Base-by-base conservation (phyloP, 768 basidiomycete genomes). In the Cystofilobasidium bisporidii region DNA sequence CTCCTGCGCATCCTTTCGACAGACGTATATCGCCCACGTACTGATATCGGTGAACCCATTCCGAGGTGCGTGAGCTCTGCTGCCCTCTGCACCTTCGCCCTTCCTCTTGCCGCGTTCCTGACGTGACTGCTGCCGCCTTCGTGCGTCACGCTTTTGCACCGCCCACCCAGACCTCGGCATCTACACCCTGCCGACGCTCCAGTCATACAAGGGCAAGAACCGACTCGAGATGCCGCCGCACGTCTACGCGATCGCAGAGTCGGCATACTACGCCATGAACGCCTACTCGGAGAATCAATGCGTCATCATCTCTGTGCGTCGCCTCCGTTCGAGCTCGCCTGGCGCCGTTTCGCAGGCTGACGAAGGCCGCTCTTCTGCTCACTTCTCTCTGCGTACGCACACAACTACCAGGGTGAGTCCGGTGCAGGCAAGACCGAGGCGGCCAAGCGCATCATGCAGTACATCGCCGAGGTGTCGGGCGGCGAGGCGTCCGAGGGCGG, bases 1-100 rank as follows among this genome's bases (percentile, higher is more conserved):
- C 3, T 26, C 48, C 40, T 41, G 33, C 26, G 9, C n/a, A 26
- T 36, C 30, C 24, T 33, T 1, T 36, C 24, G 20, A 17, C 70
- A 80, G 80, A 98, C 96, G 11, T 99, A 98, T 77, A 98, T 99
- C 78, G 96, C 96, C n/a, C 81, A 87, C 72, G 96, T 99, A 32
- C 78, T 99, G 72, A 94, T 99, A 73, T 99, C 96, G n/a, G 96
- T 99, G 72, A 99, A 98, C 79, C 96, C 96, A 6, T 98, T 98
- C 80, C 82, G 83, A 85, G 91, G 92, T 89, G 74, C 72, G 76
- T 38, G 41, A 20, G 40, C 55, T 22, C 36, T 36, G 36, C n/a
- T 60, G 20, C 69, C n/a, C 40, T 60, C 38, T 55, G n/a, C n/a
- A n/a, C n/a, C n/a, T n/a, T n/a, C n/a, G n/a, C n/a, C n/a, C n/a